Base-by-base conservation (phyloP, 108 stramenopile species). In the Pseudonitzschia multiseries region DNA sequence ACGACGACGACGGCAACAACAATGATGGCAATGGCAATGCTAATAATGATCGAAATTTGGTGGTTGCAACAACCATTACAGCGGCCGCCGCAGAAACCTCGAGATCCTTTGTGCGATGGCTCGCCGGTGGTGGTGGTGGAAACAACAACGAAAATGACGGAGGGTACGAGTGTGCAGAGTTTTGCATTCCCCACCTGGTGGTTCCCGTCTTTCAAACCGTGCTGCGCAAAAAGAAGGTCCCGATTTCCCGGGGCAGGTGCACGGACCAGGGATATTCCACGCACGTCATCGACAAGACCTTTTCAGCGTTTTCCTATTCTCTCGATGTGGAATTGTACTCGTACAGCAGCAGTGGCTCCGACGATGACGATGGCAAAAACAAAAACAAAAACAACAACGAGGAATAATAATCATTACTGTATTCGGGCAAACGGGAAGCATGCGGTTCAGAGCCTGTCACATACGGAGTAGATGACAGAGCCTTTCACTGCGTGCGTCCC, bases 261-360 rank as follows among this genome's bases (percentile, higher is more conserved):
- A 71, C 71, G 60, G 77, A 83, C 21, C 72, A 81, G 59, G 82
- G 79, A 24, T 86, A 83, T 52, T 32, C 66, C 43, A 69, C 66
- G 32, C 79, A 83, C 44, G 26, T 86, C 14, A 68, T 72, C 28
- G 85, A 86, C 65, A 86, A 86, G 74, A 83, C 85, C 4, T 78
- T 86, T 53, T 57, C 71, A 36, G 69, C 42, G 8, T 17, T 52
- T 14, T 40, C 76, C 46, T 83, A 80, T 63, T 78, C 85, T n/a
- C 31, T 86, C 0, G 79, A 80, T 36, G 70, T 86, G 14, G 85
- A 86, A 42, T 13, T 79, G 8, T 79, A 63, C 64, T 31, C 22
- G 46, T 72, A 63, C 21, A 17, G 42, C n/a, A 50, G 71, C 46
- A 31, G 54, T 24, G 62, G 70, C 43, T 60, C 71, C 31, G 21